Conservation (phyloP, 2,329 filamentous ascomycete species). For the Rhexocercosporidium sp. region DNA sequence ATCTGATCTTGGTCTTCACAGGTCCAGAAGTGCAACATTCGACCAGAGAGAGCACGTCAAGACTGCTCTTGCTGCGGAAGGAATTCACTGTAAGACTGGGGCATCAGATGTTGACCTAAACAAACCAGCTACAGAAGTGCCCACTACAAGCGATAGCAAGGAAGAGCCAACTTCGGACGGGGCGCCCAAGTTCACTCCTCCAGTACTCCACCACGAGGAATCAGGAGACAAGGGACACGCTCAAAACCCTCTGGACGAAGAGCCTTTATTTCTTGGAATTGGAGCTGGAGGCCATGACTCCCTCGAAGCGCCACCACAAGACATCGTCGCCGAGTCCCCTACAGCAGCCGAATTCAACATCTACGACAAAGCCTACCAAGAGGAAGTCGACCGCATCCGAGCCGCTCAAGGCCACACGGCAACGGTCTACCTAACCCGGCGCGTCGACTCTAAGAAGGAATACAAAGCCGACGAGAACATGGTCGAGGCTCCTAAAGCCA, state of each 20-base stretch:
- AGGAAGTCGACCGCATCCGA: conserved; percentile 77
- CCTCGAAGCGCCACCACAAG: conserved; percentile 41
- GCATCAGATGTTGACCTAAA: conserved; percentile 31
- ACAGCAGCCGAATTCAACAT: conserved; percentile 84
- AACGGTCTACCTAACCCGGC: conserved; percentile 62
- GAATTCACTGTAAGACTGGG: conserved; percentile 54
- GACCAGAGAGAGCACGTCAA: conserved; percentile 56
- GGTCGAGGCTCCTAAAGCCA: conserved; percentile 31
- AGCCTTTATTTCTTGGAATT: conserved; percentile 74
- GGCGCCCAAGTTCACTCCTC: background rate
- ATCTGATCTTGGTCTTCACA: conserved; percentile 39
- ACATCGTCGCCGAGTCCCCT: conserved; percentile 81
- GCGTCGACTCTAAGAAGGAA: conserved; percentile 50
- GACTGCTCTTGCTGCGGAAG: conserved; percentile 56
- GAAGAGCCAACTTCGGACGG: background rate
- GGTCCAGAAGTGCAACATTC: conserved; percentile 55
- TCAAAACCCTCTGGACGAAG: conserved; percentile 66
- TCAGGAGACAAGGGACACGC: conserved; percentile 62
- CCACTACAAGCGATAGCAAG: background rate
- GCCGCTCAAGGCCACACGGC: conserved; percentile 52
- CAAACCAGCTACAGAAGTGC: background rate
- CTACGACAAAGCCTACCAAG: conserved; percentile 85
- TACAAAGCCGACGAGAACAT: conserved; percentile 41
- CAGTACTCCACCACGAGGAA: conserved; percentile 28
- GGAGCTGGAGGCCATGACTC: conserved; percentile 63